phyloP scores from a whole-genome alignment of 495 filamentous ascomycete genomes.

The Penicillium subrubescens region DNA sequence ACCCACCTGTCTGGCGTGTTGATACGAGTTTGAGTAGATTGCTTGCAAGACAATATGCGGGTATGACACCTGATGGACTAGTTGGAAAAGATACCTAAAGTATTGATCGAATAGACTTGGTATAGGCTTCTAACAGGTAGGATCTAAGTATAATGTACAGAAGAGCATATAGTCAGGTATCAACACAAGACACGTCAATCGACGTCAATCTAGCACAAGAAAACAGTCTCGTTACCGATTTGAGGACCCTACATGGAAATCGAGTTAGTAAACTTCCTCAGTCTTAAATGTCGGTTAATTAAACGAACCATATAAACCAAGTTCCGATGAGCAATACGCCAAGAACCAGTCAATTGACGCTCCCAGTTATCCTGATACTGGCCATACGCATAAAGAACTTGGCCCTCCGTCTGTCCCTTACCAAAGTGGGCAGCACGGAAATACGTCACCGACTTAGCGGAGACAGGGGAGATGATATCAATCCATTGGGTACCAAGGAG shows the following conservation, averaged over 20 bases:
- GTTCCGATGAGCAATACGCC: conserved; percentile 27
- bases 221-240: conserved; percentile 1
- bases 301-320: conserved; percentile 40
- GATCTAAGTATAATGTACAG: not conserved
- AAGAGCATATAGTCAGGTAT: not conserved
- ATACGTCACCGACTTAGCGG: conserved; percentile 29
- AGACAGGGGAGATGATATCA: conserved; percentile 18
- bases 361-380: conserved; percentile 37
- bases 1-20: too few relatives aligned
- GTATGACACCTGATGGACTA: too few relatives aligned
- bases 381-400: conserved; percentile 33
- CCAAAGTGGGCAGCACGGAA: conserved; percentile 35
- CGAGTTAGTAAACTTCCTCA: not conserved
- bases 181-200: not conserved
- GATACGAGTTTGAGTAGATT: too few relatives aligned
- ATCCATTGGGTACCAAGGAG: conserved; percentile 28
- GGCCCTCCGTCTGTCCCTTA: conserved; percentile 17
- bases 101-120: too few relatives aligned
- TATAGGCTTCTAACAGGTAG: not conserved
- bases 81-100: too few relatives aligned
- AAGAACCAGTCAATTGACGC: conserved; percentile 15
- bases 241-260: not conserved
- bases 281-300: not conserved
- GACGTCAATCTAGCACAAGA: not conserved
- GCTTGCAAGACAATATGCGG: too few relatives aligned